Evolutionary conservation across 2,329 filamentous ascomycete genomes (phyloP), one percentile per base, ranked within the genome.

Genomic region (Rhexocercosporidium sp.): DNA sequence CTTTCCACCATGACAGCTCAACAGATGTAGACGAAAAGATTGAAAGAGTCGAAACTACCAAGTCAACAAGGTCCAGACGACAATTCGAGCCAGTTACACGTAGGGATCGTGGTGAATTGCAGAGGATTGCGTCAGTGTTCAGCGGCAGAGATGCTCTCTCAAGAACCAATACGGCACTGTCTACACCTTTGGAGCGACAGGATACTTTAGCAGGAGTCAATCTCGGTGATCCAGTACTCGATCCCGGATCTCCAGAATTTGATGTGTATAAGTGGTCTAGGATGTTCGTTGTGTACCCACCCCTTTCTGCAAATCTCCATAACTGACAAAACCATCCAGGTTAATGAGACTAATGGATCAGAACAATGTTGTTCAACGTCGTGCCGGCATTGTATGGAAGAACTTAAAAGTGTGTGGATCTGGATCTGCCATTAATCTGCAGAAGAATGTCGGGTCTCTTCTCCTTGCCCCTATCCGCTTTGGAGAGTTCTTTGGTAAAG

Each of bases 371-470:
- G 82, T 81, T 66, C 78, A 80, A 68, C 84, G 81, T 70, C 80
- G 81, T 7, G 85, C 89, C 0, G 89, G 89, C 3, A 82, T 92
- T 7, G 84, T 85, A 0, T 92, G 88, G 79, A 86, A 86, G 67
- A 83, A 91, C 61, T 82, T 93, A 39, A 86, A 85, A 65, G 88
- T 93, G 0, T 89, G 83, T 6, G 91, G 91, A 0, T 88, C 88
- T 0, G 90, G 90, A 0, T 83, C 85, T 2, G 88, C 89, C 0
- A 76, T 93, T 27, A 89, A 92, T 70, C 80, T 92, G 1, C 91
- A 94, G 74, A 82, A 88, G 64, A 92, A 87, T 2, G 88, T 93
- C 3, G 83, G 81, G 1, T 88, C 88, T 1, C 78, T 87, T 8
- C 75, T 92, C 25, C 77, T 85, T 67, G 81, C 85, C 0, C 90